These are phyloP conservation scores for Paramyrothecium roridum DNA, from an alignment of 2,329 filamentous ascomycete genomes.

Conservation along the genomic window DNA sequence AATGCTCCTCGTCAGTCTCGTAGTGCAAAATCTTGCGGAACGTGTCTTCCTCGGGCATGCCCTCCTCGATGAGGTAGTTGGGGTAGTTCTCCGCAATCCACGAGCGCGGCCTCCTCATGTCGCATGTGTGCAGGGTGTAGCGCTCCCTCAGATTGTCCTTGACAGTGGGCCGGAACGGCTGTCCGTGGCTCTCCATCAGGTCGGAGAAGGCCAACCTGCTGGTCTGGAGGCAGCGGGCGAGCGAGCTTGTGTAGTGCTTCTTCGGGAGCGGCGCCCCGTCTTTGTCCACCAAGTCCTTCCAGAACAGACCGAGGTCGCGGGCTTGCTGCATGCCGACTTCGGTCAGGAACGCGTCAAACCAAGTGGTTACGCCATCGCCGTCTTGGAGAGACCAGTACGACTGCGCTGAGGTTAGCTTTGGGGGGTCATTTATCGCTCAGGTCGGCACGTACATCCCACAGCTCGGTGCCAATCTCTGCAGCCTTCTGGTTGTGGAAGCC, in stretches of 20 bases:
- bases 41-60: conserved; percentile 52
- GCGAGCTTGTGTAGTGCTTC: conserved; percentile 54
- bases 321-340: conserved; percentile 51
- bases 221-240: conserved; percentile 57
- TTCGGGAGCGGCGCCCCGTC: conserved; percentile 50
- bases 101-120: conserved; percentile 46
- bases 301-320: conserved; percentile 46
- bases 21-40: conserved; percentile 44
- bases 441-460: conserved; percentile 45
- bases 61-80: conserved; percentile 46
- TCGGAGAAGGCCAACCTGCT: conserved; percentile 46
- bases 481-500: conserved; percentile 48
- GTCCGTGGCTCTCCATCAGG: conserved; percentile 30
- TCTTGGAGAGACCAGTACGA: conserved; percentile 34
- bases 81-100: conserved; percentile 50
- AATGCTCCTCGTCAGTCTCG: conserved; percentile 48
- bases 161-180: conserved; percentile 46
- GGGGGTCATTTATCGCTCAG: too few relatives aligned
- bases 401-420: conserved; percentile 9
- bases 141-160: conserved; percentile 59
- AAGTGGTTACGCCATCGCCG: conserved; percentile 32
- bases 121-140: conserved; percentile 60
- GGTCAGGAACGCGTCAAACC: conserved; percentile 48
- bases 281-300: conserved; percentile 38
- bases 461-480: conserved; percentile 51